A percentile compares a stretch with the other conserved stretches of the same genome.
These are phyloP conservation scores for Elaeagnus macrophylla DNA, from an alignment of 306 rosid species.

Conservation along the genomic window DNA sequence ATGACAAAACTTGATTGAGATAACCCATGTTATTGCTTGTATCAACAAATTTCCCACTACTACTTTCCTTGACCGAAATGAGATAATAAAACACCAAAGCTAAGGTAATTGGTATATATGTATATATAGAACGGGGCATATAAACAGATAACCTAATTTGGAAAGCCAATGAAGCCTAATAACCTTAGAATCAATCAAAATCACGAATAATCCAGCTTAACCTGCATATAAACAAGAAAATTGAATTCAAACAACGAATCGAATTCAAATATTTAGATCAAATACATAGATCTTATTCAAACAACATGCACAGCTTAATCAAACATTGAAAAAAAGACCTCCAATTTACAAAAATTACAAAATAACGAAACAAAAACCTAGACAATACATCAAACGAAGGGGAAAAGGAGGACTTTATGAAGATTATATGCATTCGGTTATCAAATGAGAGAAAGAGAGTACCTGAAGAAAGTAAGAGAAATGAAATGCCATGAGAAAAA, in stretches of 20 bases:
- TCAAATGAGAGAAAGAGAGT: constrained; percentile 14
- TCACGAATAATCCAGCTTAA: constrained; percentile 24
- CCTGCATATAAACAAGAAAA: constrained; percentile 34
- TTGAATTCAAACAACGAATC: constrained; percentile 2
- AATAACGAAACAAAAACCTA: not conserved
- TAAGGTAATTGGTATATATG: constrained; percentile 20
- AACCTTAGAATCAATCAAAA: constrained; percentile 26
- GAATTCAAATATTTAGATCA: constrained; percentile 1
- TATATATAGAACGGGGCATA: not conserved
- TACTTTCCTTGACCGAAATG: constrained; percentile 24
- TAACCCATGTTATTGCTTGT: constrained; percentile 61
- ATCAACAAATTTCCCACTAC: constrained; percentile 34
- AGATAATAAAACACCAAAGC: constrained; percentile 26
- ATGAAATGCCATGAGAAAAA: constrained; percentile 24
- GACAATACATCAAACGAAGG: not conserved
- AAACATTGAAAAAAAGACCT: not conserved
- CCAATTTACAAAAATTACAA: constrained; percentile 8
- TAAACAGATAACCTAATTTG: constrained; percentile 28
- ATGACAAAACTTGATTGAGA: constrained; percentile 65
- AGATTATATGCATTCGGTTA: not conserved
- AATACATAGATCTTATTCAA: constrained; percentile 20
- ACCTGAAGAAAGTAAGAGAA: constrained; percentile 27
- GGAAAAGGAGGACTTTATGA: constrained; percentile 2
- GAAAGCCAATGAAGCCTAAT: constrained; percentile 22
- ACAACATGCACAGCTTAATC: constrained; percentile 6